Percentiles rank a stretch among this genome's conserved stretches.
Evolutionary conservation across 1,284 basidiomycete genomes (phyloP).

Genomic region (Termitomyces sp.): DNA sequence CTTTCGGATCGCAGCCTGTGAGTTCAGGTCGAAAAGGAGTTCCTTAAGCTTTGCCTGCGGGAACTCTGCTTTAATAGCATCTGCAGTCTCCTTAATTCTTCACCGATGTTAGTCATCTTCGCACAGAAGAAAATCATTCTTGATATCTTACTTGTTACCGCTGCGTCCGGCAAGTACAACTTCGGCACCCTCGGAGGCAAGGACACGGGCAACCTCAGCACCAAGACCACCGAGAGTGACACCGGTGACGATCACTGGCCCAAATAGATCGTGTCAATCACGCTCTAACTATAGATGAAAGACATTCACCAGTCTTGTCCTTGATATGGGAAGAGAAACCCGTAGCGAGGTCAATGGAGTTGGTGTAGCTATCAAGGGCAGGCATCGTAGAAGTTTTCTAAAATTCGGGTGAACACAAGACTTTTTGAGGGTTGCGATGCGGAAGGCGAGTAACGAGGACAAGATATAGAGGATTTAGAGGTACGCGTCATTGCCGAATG

Average conservation of each 20-base stretch:
- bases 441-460: not conserved
- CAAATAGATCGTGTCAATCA: not conserved
- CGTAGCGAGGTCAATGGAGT: slow-evolving; percentile 4
- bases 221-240: slow-evolving; percentile 10
- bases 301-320: slow-evolving; percentile 5
- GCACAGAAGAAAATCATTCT: too few species aligned
- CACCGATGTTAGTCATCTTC: not conserved
- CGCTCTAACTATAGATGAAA: not conserved
- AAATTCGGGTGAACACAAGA: too few species aligned
- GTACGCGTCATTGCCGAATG: too few species aligned
- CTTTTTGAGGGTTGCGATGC: not conserved
- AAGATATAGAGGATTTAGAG: slow-evolving; percentile 2
- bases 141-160: slow-evolving; percentile 1
- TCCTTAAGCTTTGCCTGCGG: slow-evolving; percentile 8
- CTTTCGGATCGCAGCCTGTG: slow-evolving; percentile 6
- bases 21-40: slow-evolving; percentile 10
- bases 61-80: slow-evolving; percentile 5
- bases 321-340: slow-evolving; percentile 7
- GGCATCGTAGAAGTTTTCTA: not conserved
- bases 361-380: not conserved
- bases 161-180: slow-evolving; percentile 12
- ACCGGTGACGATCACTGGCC: slow-evolving; percentile 9
- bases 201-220: slow-evolving; percentile 8
- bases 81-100: slow-evolving; percentile 7
- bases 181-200: slow-evolving; percentile 4